Percentiles rank a stretch among this genome's conserved stretches.
These are phyloP conservation scores for Saturnispora halmiae DNA, from an alignment of 805 yeast genomes.

Conservation along the genomic window DNA sequence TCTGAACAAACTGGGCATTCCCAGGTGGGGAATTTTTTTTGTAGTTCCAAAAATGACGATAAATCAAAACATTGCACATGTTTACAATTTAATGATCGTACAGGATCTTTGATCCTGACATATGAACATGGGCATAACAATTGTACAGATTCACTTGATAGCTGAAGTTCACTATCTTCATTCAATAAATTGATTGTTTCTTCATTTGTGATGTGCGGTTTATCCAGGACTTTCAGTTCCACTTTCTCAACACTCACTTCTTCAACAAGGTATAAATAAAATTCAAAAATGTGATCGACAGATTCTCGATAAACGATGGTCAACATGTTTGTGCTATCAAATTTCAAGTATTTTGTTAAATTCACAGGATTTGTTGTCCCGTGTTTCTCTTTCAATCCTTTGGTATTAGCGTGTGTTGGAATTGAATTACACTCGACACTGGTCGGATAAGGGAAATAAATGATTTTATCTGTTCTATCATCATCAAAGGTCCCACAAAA, in stretches of 20 bases:
- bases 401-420: slow-evolving; percentile 43
- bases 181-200: slow-evolving; percentile 32
- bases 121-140: slow-evolving; percentile 75
- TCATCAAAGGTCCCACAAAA: slow-evolving; percentile 42
- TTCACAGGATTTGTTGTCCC: slow-evolving; percentile 84
- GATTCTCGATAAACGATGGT: slow-evolving; percentile 54
- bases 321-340: slow-evolving; percentile 31
- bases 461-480: slow-evolving; percentile 17
- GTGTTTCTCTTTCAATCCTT: slow-evolving; percentile 65
- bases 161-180: slow-evolving; percentile 45
- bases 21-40: slow-evolving; percentile 78
- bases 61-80: slow-evolving; percentile 91
- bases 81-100: slow-evolving; percentile 57
- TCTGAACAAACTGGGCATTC: slow-evolving; percentile 74
- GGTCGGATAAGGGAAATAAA: slow-evolving; percentile 65
- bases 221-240: slow-evolving; percentile 31
- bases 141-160: slow-evolving; percentile 50
- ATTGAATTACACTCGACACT: slow-evolving; percentile 55
- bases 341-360: slow-evolving; percentile 42
- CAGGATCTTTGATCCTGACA: slow-evolving; percentile 61
- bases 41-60: slow-evolving; percentile 59
- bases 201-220: slow-evolving; percentile 45
- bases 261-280: slow-evolving; percentile 55
- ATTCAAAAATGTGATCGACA: slow-evolving; percentile 34
- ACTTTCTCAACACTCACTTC: slow-evolving; percentile 34